phyloP scores from a whole-genome alignment of 208 protist genomes.

The Leishmania aethiopica region DNA sequence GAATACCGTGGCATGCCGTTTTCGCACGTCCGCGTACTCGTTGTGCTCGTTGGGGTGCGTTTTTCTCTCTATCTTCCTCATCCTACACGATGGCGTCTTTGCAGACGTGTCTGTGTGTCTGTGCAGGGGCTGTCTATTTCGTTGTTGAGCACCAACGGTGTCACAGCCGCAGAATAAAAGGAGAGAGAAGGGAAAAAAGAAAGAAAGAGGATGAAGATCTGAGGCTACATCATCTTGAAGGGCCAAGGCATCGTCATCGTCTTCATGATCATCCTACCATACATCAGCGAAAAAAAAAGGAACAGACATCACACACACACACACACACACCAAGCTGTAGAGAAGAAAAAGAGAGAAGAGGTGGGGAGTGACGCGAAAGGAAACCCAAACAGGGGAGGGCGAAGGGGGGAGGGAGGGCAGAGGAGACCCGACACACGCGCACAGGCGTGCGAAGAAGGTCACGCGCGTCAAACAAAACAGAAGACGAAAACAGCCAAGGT shows the following conservation, averaged over 20 bases:
- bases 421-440: background rate
- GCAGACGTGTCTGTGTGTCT: background rate
- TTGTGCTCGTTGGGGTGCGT: background rate
- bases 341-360: background rate
- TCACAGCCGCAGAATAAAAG: background rate
- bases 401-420: no score
- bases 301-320: background rate
- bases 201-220: background rate
- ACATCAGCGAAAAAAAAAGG: constrained; percentile 12
- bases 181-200: background rate
- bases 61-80: background rate
- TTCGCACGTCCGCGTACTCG: background rate
- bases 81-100: background rate
- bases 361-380: background rate
- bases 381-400: background rate
- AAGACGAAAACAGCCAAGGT: background rate
- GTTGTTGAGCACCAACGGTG: background rate
- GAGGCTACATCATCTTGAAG: background rate
- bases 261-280: constrained; percentile 14
- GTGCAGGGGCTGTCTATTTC: background rate
- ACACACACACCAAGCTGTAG: background rate
- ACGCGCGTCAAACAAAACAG: background rate
- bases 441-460: background rate
- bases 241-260: background rate
- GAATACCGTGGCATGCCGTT: background rate